A percentile compares a stretch with the other conserved stretches of the same genome.
These are phyloP conservation scores for Akanthomyces uredinophilus DNA, from an alignment of 2,329 filamentous ascomycete genomes.

Conservation along the genomic window DNA sequence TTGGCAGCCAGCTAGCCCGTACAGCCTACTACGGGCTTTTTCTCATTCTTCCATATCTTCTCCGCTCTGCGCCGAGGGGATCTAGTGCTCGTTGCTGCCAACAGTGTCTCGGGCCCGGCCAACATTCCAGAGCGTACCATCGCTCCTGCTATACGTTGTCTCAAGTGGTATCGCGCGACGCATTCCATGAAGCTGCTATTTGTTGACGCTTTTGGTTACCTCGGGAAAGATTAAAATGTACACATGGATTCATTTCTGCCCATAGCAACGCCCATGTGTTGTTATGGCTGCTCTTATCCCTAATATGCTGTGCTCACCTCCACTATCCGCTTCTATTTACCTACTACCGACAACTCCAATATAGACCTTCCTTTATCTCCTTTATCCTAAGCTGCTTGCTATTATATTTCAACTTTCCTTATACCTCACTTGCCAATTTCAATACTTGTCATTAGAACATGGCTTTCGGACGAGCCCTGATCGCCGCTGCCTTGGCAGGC, in stretches of 20 bases:
- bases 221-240: neutral
- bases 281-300: neutral
- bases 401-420: neutral
- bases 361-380: neutral
- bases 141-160: slow-evolving; percentile 3
- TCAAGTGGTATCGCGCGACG: slow-evolving; percentile 1
- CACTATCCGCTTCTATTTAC: neutral
- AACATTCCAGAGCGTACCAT: slow-evolving; percentile 9
- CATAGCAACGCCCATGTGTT: neutral
- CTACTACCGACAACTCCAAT: neutral
- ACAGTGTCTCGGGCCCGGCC: slow-evolving; percentile 1
- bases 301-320: neutral
- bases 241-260: neutral
- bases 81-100: neutral
- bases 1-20: neutral
- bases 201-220: neutral
- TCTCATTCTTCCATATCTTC: neutral
- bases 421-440: slow-evolving; percentile 4
- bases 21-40: neutral
- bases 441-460: slow-evolving; percentile 18
- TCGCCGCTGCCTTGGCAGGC: slow-evolving; percentile 23
- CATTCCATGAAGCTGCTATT: slow-evolving; percentile 12
- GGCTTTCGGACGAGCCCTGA: slow-evolving; percentile 20
- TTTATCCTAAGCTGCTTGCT: neutral
- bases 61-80: neutral